Conservation (phyloP, 306 rosid genomes). For the Trichosanthes truncata region DNA sequence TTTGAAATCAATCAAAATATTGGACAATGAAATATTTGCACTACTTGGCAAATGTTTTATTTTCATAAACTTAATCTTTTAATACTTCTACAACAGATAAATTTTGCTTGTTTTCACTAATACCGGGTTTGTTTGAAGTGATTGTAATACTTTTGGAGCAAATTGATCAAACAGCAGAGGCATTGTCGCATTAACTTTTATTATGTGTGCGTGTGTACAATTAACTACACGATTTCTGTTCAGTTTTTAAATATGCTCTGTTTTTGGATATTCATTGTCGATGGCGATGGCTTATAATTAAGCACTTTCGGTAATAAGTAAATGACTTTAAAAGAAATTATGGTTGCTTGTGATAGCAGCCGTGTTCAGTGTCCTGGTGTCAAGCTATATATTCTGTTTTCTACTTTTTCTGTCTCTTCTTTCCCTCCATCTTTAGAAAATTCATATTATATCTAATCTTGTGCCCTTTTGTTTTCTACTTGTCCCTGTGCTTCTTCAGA, state of each 20-base stretch:
- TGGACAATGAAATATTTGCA: not conserved
- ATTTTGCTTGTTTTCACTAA: not conserved
- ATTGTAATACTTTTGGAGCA: not conserved
- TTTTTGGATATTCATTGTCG: not conserved
- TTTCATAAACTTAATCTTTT: not conserved
- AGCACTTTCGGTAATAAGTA: not conserved
- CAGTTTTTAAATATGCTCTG: not conserved
- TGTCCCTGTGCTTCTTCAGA: conserved; percentile 21
- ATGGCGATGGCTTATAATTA: not conserved
- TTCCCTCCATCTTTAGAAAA: not conserved
- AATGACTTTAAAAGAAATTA: not conserved
- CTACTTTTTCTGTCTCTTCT: not conserved
- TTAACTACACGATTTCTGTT: not conserved
- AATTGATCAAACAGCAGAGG: not conserved
- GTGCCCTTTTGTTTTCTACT: not conserved
- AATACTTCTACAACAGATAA: not conserved
- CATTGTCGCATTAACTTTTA: not conserved
- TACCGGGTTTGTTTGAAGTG: not conserved
- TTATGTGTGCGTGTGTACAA: not conserved
- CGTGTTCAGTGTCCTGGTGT: not conserved
- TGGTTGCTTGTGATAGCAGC: not conserved
- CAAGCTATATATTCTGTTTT: not conserved
- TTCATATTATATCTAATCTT: not conserved
- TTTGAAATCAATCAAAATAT: not conserved
- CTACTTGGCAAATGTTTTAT: not conserved